Evolutionary conservation across 352 stramenopile species (phyloP), one percentile per base, ranked within the genome.

Genomic region (Elongisporangium anandrum): DNA sequence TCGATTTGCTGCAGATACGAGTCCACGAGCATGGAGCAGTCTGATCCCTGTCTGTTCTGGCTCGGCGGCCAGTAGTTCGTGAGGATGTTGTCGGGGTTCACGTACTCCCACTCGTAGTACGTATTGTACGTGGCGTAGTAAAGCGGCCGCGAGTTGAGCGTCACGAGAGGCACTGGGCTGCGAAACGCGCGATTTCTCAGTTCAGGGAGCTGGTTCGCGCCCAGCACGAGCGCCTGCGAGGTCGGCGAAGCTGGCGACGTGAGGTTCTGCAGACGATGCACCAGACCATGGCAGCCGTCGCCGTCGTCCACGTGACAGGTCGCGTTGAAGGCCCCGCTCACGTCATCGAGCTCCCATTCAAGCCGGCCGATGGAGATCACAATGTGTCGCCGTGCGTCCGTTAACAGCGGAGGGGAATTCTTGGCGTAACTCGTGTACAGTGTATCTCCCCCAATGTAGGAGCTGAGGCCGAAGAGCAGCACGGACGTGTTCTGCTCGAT

Each of bases 1-100:
- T 79, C 62, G 39, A 84, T 20, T 47, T 84, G 75, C 2, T 38
- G 22, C 21, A 87, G 60, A 57, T 72, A 87, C 59, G 77, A 77
- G 50, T 87, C 77, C 17, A 78, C 66, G 2, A 81, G 60, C 8
- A 70, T 58, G 10, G 72, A 82, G 54, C 74, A 87, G 8, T 75
- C 54, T 4, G 51, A 19, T 12, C 67, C 66, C 2, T 20, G 4
- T 41, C 29, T 8, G 13, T 52, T 13, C 38, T 63, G 45, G 22
- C 56, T 34, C 13, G 26, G n/a, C 15, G 49, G 49, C 0, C 64
- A 50, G 22, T 63, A 67, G 17, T 72, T 57, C 5, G 59, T 60
- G 34, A 70, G 58, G 10, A 75, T 61, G 24, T 73, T 60, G 8
- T 70, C 59, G 1, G 61, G 68, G 50, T 8, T 41, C 5, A 74